A percentile compares a stretch with the other conserved stretches of the same genome.
Conservation (phyloP, 192 early-diverging fungal genomes). For the Spizellomyces punctatus region DNA sequence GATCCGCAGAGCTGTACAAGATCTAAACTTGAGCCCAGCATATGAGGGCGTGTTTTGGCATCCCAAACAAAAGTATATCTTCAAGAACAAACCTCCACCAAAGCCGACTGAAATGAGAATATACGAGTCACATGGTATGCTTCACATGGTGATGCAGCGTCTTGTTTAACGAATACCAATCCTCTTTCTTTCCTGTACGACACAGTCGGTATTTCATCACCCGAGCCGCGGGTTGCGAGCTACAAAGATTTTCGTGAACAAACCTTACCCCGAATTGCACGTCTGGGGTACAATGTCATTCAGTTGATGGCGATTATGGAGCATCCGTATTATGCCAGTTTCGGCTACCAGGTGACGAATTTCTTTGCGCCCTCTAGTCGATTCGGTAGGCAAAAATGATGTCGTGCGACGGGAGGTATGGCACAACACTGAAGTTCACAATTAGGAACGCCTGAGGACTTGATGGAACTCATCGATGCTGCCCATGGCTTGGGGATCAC, state of each 20-base stretch:
- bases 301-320: constrained; percentile 91
- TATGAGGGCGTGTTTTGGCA: constrained; percentile 97
- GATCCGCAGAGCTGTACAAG: constrained; percentile 84
- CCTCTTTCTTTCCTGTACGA: background rate
- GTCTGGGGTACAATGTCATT: constrained; percentile 65
- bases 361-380: constrained; percentile 94
- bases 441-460: constrained; percentile 81
- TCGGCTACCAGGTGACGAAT: constrained; percentile 97
- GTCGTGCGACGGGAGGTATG: no score
- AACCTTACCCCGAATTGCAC: constrained; percentile 81
- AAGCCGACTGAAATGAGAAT: constrained; percentile 72
- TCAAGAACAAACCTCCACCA: constrained; percentile 75
- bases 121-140: constrained; percentile 92
- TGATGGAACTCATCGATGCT: constrained; percentile 88
- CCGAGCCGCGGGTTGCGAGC: constrained; percentile 78
- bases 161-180: no score
- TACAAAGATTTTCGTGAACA: constrained; percentile 90
- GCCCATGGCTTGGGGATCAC: constrained; percentile 87
- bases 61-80: constrained; percentile 73
- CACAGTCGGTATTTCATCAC: constrained; percentile 88
- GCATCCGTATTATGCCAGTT: constrained; percentile 97
- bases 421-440: no score
- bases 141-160: background rate
- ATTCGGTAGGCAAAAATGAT: constrained; percentile 57
- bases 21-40: constrained; percentile 73